Base-by-base conservation (phyloP, 2,329 filamentous ascomycete genomes). In the Cordyceps cateniannulata region DNA sequence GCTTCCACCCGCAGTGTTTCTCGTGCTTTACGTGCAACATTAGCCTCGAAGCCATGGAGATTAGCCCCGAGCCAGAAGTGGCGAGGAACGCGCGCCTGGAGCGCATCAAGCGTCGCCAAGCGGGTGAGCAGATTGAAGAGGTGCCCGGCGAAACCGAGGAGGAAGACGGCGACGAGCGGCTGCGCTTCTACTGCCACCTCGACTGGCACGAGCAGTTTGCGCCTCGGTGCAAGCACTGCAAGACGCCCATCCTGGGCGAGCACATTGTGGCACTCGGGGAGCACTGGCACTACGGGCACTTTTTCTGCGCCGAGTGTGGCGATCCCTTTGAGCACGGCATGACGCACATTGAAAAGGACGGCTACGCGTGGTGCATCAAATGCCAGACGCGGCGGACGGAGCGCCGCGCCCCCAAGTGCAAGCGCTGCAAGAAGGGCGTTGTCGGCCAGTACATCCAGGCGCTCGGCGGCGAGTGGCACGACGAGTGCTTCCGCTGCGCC, bases 231-330 rank as follows among this genome's bases (percentile, higher is more conserved):
- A 95, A 95, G 76, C 92, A 90, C 73, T 99, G 95, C 83, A 92
- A 89, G 73, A 99, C 95, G 8, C 93, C 95, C 3, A 99, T 99
- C 69, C 87, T 98, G 66, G 93, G 93, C 47, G 93, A 98, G 75
- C 91, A 98, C 66, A 87, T 97, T 35, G 88, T 97, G 16, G 95
- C 95, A 1, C 91, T 96, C 61, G 95, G 95, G 1, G 85, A 88
- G n/a, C 92, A 96, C 75, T 99, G 91, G 90, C 95, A 99, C 73
- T 90, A 90, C 58, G 95, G 95, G 0, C 95, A 99, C 76, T 99
- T 99, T 78, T 99, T 99, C 82, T 99, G 95, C 71, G 95, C 95
- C 47, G 92, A 99, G 79, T 99, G 95, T 72, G 95, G 95, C 66
- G 93, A 99, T 76, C 93, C 95, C 0, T 99, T 99, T 71, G 91